phyloP scores from a whole-genome alignment of 2,329 filamentous ascomycete species.

The Neofusicoccum kwambonambiense region DNA sequence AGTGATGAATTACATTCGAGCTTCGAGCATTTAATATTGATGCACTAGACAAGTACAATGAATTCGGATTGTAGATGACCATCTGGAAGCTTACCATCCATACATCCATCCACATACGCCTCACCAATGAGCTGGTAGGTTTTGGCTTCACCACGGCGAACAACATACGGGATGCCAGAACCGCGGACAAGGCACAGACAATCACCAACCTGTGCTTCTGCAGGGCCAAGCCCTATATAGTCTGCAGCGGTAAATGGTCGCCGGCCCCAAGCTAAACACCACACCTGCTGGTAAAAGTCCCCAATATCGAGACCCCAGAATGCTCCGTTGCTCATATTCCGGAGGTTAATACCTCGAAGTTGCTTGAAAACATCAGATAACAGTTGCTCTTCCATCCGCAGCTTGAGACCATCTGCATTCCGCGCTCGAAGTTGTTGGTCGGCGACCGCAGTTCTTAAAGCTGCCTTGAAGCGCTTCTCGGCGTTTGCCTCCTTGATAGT shows the following conservation, averaged over 20 bases:
- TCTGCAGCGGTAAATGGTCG: background rate
- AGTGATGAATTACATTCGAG: too few species aligned
- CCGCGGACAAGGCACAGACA: background rate
- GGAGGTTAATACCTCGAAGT: background rate
- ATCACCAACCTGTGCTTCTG: background rate
- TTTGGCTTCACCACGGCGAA: background rate
- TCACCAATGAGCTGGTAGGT: background rate
- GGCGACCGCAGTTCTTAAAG: background rate
- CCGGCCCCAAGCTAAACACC: background rate
- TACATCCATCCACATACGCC: background rate
- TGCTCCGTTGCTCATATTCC: background rate
- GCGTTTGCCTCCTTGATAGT: background rate
- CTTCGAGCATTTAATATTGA: too few species aligned
- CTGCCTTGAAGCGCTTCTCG: background rate
- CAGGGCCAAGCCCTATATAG: background rate
- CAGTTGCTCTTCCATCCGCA: background rate
- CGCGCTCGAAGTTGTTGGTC: background rate
- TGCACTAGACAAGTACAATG: too few species aligned
- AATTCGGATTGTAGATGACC: too few species aligned
- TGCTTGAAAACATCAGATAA: background rate
- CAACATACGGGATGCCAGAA: background rate
- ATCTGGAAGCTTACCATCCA: background rate
- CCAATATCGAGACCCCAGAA: background rate
- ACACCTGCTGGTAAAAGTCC: background rate
- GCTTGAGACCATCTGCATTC: background rate